Evolutionary conservation across 1,139 yeast genomes (phyloP), one percentile per base, ranked within the genome.

Genomic region (Yamadazyma songkhlaensis): DNA sequence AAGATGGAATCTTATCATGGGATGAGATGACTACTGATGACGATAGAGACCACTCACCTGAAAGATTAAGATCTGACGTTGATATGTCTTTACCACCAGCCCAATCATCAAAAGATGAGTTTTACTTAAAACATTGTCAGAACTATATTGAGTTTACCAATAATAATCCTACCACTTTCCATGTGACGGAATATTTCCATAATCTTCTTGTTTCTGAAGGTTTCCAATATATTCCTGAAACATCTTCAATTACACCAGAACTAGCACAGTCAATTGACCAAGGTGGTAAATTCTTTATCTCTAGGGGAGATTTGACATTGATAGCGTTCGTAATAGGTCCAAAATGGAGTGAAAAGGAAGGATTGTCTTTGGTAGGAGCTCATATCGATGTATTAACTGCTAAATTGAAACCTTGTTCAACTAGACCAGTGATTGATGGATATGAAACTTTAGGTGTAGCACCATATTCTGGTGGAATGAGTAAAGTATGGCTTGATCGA

Each of bases 381-480:
- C 88, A 81, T 52, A 67, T 77, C 34, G 87, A 81, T 57, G 68
- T 84, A 0, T 59, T 81, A 39, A 71, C 82, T 8, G 73, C 74
- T 10, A 70, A 75, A 44, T 59, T 81, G 51, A 81, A 81, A 57
- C 87, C 87, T 0, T 60, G 62, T 34, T 76, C 83, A 6, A 56
- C 59, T 37, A 72, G 72, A 45, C 49, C 55, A 8, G 53, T 60
- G 14, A 71, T 76, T 9, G 81, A 78, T 29, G 85, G 86, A 8
- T 81, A 75, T 55, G 81, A 79, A 37, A 54, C 77, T 27, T 60
- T 81, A 27, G 86, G 84, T 1, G 84, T 80, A 12, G 84, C 86
- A 1, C 82, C 83, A 3, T 81, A 81, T 53, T 77, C 82, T 12
- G 84, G 84, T 21, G 74, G 79, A 1, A 58, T 80, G 47, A 67